Evolutionary conservation across 2,329 filamentous ascomycete species (phyloP), one percentile per base, ranked within the genome.

Genomic region (Colletotrichum tofieldiae): DNA sequence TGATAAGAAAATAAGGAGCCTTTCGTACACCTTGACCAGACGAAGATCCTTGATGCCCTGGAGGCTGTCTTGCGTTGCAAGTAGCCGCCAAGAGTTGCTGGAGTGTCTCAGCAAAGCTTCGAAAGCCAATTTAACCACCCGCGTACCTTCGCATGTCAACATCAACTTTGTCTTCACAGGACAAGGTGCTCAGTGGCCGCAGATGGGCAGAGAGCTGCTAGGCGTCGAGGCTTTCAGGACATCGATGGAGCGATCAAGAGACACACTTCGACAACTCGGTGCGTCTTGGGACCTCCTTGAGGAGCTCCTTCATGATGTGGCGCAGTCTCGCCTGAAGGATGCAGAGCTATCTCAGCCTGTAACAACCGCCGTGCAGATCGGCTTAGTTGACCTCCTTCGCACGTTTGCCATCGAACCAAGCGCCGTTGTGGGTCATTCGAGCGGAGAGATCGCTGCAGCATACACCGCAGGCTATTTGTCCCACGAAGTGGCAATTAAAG

Each of bases 281-380:
- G 65, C 54, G 29, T 1, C 73, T 67, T 51, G 47, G 47, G n/a
- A 51, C 11, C 56, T 63, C 1, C 32, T 78, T 4, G 49, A 65
- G 2, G 32, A 65, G 52, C 62, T 70, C 0, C 43, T 41, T n/a
- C 29, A 73, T 23, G 62, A 58, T 16, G 18, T 5, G 16, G 65
- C 66, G 8, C 67, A 62, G 20, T n/a, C 47, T 52, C 51, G 52
- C n/a, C 47, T 77, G n/a, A 65, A 74, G 45, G 63, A 76, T 16
- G 64, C 74, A 8, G 68, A 73, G 26, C 58, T 79, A 47, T 73
- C 75, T 9, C 81, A 82, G 55, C 77, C 82, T 5, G 32, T 80
- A 1, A 83, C 79, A 63, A 82, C 80, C 8, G 81, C 81, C 1
- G 26, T 84, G 1, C 83, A 84, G 67, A 72, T 84, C 14, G 79